Percentiles rank a stretch among this genome's conserved stretches.
Evolutionary conservation across 2,329 filamentous ascomycete genomes (phyloP).

Genomic region (Ophiosphaerella narmari): DNA sequence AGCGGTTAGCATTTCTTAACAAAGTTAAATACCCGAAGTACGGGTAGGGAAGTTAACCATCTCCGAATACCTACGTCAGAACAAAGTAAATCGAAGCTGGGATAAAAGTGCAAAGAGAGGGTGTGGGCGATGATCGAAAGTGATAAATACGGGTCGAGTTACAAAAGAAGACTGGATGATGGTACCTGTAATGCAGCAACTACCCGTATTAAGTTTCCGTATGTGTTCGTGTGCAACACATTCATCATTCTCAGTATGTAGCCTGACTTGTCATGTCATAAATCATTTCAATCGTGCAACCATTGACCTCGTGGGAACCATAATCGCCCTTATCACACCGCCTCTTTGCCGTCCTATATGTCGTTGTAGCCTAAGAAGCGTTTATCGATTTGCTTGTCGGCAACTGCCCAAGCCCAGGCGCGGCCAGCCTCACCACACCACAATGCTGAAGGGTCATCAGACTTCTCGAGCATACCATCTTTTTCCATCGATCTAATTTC

Average conservation of each 20-base stretch:
- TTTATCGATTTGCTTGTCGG: constrained; percentile 52
- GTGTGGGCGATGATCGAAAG: not conserved
- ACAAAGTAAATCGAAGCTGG: too few species aligned
- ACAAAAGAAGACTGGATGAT: not conserved
- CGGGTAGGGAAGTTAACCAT: too few species aligned
- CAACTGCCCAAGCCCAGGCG: constrained; percentile 55
- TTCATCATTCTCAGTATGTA: not conserved
- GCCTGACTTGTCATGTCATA: constrained; percentile 3
- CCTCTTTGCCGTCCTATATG: constrained; percentile 36
- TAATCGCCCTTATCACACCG: not conserved
- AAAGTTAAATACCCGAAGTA: too few species aligned
- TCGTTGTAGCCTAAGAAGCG: constrained; percentile 57
- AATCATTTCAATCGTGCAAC: constrained; percentile 28
- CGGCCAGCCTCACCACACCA: constrained; percentile 57
- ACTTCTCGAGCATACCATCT: constrained; percentile 58
- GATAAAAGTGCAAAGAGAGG: too few species aligned
- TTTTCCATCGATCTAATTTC: constrained; percentile 60
- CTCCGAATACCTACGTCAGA: too few species aligned
- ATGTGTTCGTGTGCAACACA: constrained; percentile 4
- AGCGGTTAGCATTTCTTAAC: too few species aligned
- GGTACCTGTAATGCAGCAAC: not conserved
- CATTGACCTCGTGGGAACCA: constrained; percentile 19
- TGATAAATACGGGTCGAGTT: not conserved
- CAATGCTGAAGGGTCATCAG: constrained; percentile 55
- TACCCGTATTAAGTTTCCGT: not conserved